Base-by-base conservation (phyloP, 225 moss, liverwort and hornwort genomes). In the Antitrichia curtipendula region DNA sequence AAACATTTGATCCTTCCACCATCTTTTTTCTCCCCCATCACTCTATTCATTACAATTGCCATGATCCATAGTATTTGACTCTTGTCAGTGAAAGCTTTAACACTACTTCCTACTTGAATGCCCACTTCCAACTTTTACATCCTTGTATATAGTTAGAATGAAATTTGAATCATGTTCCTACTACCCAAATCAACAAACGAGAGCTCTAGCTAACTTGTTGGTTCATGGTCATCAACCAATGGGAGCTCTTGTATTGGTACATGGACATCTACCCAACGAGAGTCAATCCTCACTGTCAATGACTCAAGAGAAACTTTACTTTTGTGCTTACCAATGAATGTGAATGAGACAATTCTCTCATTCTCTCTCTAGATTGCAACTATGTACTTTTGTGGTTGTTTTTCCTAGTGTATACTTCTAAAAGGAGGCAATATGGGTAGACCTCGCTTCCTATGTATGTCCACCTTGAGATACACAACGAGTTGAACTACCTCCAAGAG, bases 21-120 rank as follows among this genome's bases (percentile, higher is more conserved):
- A 71, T 71, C 16, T 28, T 43, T 29, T 29, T 45, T 16, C 16
- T 16, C 15, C 4, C 16, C 45, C 16, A 10, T 73, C 10, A 29
- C 29, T 28, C 71, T 54, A 45, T 28, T 10, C 2, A 1, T 18
- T 7, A 73, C 0, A 0, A 2, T 10, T 28, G 9, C 3, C 5
- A 6, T 45, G 45, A 72, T 17, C 72, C 28, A 27, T 28, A 10
- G 34, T 50, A 50, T 50, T 50, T 75, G 21, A 53, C 7, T 52
- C 34, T 53, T 22, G 8, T 53, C 0, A 3, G 34, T 76, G 76
- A 36, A 36, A 53, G 6, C 4, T 72, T 0, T 5, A 16, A 9
- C 41, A 16, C 16, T 71, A 16, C 6, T 72, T 45, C 36, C 12
- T 74, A 47, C 9, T 12, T 4, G 3, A 76, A 36, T 23, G 6